These are phyloP conservation scores for Shiraia sp. DNA, from an alignment of 2,329 filamentous ascomycete genomes.

Conservation along the genomic window DNA sequence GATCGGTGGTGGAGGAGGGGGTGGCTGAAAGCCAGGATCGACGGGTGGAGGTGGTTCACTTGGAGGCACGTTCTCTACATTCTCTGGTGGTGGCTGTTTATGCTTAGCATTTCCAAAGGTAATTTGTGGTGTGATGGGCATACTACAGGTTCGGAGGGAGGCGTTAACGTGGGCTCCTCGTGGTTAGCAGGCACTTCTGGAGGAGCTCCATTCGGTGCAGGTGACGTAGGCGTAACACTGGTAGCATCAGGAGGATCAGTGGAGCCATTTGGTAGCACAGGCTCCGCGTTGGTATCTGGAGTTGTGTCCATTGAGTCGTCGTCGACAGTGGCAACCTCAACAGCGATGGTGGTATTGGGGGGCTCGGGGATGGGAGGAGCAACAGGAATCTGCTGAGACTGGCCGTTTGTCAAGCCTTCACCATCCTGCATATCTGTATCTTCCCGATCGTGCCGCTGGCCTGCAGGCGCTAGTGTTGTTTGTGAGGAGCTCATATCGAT, in stretches of 20 bases:
- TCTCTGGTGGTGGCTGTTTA: conserved; percentile 16
- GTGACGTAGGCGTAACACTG: conserved; percentile 16
- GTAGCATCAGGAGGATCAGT: conserved; percentile 14
- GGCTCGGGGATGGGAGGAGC: conserved; percentile 11
- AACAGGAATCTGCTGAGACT: conserved; percentile 5
- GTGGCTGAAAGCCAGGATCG: conserved; percentile 28
- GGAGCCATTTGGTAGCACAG: conserved; percentile 28
- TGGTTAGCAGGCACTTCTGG: conserved; percentile 9
- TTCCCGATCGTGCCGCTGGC: conserved; percentile 44
- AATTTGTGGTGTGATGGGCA: conserved; percentile 1
- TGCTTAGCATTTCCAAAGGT: conserved; percentile 10
- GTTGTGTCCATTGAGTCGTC: conserved; percentile 48
- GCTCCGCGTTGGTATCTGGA: conserved; percentile 32
- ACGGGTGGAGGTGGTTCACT: conserved; percentile 26
- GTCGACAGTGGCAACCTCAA: conserved; percentile 35
- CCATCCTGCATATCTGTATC: conserved; percentile 41
- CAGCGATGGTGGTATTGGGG: conserved; percentile 22
- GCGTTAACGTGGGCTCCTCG: conserved; percentile 11
- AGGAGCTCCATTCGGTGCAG: conserved; percentile 14
- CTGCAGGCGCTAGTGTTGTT: conserved; percentile 34
- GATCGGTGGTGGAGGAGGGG: conserved; percentile 38
- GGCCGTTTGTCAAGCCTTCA: conserved; percentile 22
- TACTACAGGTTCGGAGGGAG: conserved; percentile 16
- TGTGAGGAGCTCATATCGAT: conserved; percentile 41
- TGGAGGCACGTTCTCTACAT: conserved; percentile 13